A percentile compares a stretch with the other conserved stretches of the same genome.
phyloP scores from a whole-genome alignment of 768 basidiomycete genomes.

The Imleria badia region DNA sequence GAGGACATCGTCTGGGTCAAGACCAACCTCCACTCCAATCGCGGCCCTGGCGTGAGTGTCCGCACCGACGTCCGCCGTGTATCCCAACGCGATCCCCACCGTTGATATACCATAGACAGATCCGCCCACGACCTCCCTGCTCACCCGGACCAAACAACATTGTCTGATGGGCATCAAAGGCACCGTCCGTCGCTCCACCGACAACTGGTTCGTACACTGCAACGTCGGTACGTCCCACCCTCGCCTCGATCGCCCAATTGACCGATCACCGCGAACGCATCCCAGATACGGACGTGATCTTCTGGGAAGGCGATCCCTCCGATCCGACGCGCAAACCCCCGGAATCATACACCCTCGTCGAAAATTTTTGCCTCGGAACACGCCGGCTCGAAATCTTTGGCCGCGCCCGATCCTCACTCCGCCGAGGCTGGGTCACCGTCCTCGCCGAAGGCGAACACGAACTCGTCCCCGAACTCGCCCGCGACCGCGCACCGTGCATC shows the following conservation, averaged over 20 bases:
- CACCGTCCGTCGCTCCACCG: conserved; percentile 91
- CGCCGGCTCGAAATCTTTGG: conserved; percentile 92
- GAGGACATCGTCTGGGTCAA: conserved; percentile 99
- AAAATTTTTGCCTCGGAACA: conserved; percentile 95
- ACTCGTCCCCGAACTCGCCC: conserved; percentile 40
- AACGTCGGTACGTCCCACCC: conserved; percentile 75
- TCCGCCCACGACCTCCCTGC: conserved; percentile 78
- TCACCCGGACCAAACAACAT: conserved; percentile 92
- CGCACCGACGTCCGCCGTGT: background rate
- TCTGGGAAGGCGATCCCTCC: conserved; percentile 89
- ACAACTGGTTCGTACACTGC: conserved; percentile 97
- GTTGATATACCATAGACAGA: conserved; percentile 55
- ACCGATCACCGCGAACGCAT: background rate
- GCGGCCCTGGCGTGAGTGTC: conserved; percentile 68
- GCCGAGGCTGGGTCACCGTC: conserved; percentile 93
- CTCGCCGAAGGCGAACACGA: conserved; percentile 63
- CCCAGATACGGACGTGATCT: conserved; percentile 91
- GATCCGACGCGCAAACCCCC: conserved; percentile 90
- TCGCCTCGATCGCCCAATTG: background rate
- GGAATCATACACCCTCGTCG: conserved; percentile 93
- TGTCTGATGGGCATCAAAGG: conserved; percentile 97
- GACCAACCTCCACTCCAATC: conserved; percentile 73
- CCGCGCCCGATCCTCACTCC: conserved; percentile 59
- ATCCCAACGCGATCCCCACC: background rate
- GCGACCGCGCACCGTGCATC: conserved; percentile 30